Conservation (phyloP, 306 rosid genomes). For the Begonia peltatifolia region DNA sequence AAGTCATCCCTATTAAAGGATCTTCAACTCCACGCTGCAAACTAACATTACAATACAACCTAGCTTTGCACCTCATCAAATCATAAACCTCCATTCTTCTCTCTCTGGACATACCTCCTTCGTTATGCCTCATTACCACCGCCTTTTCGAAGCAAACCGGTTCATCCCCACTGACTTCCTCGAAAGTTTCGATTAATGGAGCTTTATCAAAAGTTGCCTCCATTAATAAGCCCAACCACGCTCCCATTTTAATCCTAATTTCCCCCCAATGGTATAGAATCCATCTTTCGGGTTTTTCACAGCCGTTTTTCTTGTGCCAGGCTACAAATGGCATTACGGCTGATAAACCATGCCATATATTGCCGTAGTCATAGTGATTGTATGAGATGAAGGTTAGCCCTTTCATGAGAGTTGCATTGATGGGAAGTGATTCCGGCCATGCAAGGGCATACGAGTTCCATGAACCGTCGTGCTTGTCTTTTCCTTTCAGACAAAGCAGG, state of each 20-base stretch:
- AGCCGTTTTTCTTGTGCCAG: conserved; percentile 31
- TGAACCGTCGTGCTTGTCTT: conserved; percentile 43
- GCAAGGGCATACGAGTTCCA: conserved; percentile 55
- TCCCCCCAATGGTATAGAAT: conserved; percentile 58
- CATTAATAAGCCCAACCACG: conserved; percentile 29
- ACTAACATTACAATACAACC: conserved; percentile 33
- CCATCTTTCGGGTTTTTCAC: conserved; percentile 32
- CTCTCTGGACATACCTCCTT: conserved; percentile 57
- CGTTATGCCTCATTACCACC: conserved; percentile 61
- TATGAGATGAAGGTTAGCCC: conserved; percentile 56
- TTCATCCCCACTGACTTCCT: conserved; percentile 11
- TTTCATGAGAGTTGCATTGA: conserved; percentile 32
- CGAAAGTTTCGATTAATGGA: conserved; percentile 23
- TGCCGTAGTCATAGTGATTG: conserved; percentile 46
- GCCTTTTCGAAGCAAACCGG: conserved; percentile 56
- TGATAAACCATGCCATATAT: conserved; percentile 53
- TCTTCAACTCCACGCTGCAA: neutral
- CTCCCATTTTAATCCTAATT: conserved; percentile 33
- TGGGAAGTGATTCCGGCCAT: conserved; percentile 40
- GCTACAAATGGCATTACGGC: conserved; percentile 53
- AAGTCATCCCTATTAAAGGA: conserved; percentile 29
- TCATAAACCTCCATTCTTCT: conserved; percentile 45
- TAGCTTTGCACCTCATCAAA: conserved; percentile 52
- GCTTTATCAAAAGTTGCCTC: conserved; percentile 40
- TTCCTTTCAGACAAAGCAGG: conserved; percentile 46